A percentile compares a stretch with the other conserved stretches of the same genome.
Conservation (phyloP, 2,329 filamentous ascomycete genomes). For the Cercospora sp. region DNA sequence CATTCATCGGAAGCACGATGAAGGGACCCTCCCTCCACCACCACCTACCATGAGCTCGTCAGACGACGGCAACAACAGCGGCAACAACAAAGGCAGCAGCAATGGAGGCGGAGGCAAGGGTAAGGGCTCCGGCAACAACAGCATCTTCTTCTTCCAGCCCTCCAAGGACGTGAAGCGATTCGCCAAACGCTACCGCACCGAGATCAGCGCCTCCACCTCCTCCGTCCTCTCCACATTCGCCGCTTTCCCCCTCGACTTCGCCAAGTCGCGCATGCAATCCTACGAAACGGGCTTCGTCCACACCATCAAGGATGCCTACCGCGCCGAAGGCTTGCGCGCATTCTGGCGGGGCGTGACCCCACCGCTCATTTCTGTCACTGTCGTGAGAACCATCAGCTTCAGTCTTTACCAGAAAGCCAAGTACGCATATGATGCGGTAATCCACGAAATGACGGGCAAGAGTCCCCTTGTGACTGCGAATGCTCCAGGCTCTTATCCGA, state of each 20-base stretch:
- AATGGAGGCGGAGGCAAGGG: background rate
- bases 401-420: slow-evolving; percentile 78
- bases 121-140: background rate
- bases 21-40: slow-evolving; percentile 4
- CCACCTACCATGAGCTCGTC: slow-evolving; percentile 15
- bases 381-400: slow-evolving; percentile 76
- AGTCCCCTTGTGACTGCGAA: slow-evolving; percentile 75
- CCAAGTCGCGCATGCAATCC: slow-evolving; percentile 82
- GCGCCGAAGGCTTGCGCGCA: slow-evolving; percentile 50
- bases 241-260: slow-evolving; percentile 84
- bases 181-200: slow-evolving; percentile 75
- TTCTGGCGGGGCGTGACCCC: slow-evolving; percentile 65
- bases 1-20: slow-evolving; percentile 7
- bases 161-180: slow-evolving; percentile 53
- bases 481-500: slow-evolving; percentile 68
- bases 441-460: slow-evolving; percentile 63
- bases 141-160: slow-evolving; percentile 35
- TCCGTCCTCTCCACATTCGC: slow-evolving; percentile 76
- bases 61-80: background rate
- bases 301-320: slow-evolving; percentile 73
- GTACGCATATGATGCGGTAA: slow-evolving; percentile 69
- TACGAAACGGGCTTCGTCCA: slow-evolving; percentile 63
- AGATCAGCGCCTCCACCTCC: slow-evolving; percentile 74
- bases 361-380: slow-evolving; percentile 75
- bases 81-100: background rate